A percentile compares a stretch with the other conserved stretches of the same genome.
Evolutionary conservation across 2,329 filamentous ascomycete species (phyloP).

Genomic region (Coleophoma crateriformis): DNA sequence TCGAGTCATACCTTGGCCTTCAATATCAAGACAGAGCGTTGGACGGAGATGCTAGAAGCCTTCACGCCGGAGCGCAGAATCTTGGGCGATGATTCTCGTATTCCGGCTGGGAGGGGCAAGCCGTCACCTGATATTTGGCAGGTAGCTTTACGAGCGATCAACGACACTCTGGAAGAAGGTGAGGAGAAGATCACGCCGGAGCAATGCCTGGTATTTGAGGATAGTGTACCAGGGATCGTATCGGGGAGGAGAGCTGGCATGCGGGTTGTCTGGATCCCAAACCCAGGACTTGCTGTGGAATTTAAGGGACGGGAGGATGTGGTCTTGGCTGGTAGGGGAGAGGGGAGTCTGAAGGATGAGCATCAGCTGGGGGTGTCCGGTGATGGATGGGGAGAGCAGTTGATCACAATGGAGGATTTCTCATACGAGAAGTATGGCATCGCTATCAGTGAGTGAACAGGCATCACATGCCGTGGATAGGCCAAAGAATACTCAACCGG

Average conservation of each 20-base stretch:
- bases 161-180: constrained; percentile 59
- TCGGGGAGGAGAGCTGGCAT: constrained; percentile 86
- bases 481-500: too few species aligned
- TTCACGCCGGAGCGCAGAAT: constrained; percentile 68
- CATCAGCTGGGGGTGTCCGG: constrained; percentile 46
- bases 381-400: constrained; percentile 56
- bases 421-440: constrained; percentile 56
- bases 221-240: constrained; percentile 88
- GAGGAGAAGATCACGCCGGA: constrained; percentile 66
- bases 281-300: constrained; percentile 69
- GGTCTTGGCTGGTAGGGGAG: constrained; percentile 72
- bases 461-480: too few species aligned
- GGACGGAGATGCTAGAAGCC: constrained; percentile 50
- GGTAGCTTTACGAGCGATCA: constrained; percentile 78
- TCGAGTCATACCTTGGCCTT: constrained; percentile 48
- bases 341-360: constrained; percentile 28
- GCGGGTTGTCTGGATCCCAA: constrained; percentile 89
- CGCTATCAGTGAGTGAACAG: constrained; percentile 1
- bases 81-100: constrained; percentile 77
- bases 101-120: constrained; percentile 76
- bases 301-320: constrained; percentile 71
- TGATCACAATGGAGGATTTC: constrained; percentile 44
- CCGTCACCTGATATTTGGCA: constrained; percentile 92
- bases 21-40: constrained; percentile 35
- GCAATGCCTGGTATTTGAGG: constrained; percentile 94